Conservation (phyloP, 1,139 yeast species). For the Kluyveromyces sp. region DNA sequence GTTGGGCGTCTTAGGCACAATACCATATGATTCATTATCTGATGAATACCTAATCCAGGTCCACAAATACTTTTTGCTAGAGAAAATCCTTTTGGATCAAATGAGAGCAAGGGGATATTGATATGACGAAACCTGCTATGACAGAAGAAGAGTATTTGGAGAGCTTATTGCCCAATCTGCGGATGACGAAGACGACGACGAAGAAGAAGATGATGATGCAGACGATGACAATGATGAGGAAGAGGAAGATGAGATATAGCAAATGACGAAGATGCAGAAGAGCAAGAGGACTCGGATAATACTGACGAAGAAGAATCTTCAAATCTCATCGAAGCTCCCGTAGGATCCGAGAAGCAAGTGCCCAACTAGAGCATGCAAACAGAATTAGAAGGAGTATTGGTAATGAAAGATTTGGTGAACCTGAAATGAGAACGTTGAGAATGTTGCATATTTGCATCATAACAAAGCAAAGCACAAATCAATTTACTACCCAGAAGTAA, state of each 20-base stretch:
- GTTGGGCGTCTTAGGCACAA: slow-evolving; percentile 28
- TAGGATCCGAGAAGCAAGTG: background rate
- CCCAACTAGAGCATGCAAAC: background rate
- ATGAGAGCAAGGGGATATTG: slow-evolving; percentile 3
- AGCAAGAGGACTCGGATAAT: slow-evolving; percentile 15
- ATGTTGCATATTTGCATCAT: background rate
- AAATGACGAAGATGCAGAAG: slow-evolving; percentile 9
- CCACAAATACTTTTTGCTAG: slow-evolving; percentile 27
- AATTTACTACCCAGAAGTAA: slow-evolving; percentile 12
- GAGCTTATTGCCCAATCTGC: slow-evolving; percentile 5
- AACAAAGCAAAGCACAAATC: slow-evolving; percentile 6
- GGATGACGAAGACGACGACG: slow-evolving; percentile 9
- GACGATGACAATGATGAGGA: slow-evolving; percentile 7
- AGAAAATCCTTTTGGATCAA: slow-evolving; percentile 3
- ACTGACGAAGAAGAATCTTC: slow-evolving; percentile 7
- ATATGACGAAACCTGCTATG: slow-evolving; percentile 8
- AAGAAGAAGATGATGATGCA: slow-evolving; percentile 7
- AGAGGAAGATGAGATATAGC: slow-evolving; percentile 7
- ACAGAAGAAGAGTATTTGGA: slow-evolving; percentile 5
- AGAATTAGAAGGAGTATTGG: background rate
- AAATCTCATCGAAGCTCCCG: background rate
- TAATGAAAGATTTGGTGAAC: background rate
- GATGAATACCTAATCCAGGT: slow-evolving; percentile 29
- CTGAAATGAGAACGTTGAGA: background rate
- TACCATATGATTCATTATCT: slow-evolving; percentile 23